Base-by-base conservation (phyloP, 2,329 filamentous ascomycete genomes). In the Colletotrichum euphorbiae region DNA sequence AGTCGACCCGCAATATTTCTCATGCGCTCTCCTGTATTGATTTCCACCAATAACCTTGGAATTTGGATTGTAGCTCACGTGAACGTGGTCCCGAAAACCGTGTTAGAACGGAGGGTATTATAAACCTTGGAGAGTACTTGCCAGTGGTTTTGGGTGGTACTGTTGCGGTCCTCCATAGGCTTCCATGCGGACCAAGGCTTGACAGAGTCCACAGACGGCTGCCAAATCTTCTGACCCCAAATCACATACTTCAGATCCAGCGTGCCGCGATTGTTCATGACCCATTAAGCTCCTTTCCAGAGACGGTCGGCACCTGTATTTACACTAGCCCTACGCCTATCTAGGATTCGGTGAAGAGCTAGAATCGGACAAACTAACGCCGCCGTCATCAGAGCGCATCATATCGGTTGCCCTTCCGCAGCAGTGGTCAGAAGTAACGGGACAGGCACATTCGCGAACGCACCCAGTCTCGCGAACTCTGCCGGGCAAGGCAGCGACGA, bases 141-240 rank as follows among this genome's bases (percentile, higher is more conserved):
- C 81, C 82, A 83, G 72, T 83, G 81, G 72, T 84, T 84, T 57
- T 76, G 71, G 2, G 81, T 83, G 43, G 81, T 70, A 59, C 76
- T 75, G 5, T 77, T 77, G 3, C 80, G 73, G 70, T 83, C 78
- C 6, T 82, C 78, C 80, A 83, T 82, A 38, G 71, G 71, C 33
- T 79, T 75, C 82, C 82, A 84, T 38, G 71, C 74, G 19, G 73
- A 73, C 82, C 82, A 85, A 17, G 75, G 66, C 70, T 74, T 78
- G 42, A 79, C 77, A 21, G 72, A 68, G 45, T 83, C 80, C 43
- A 72, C 69, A 28, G 73, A 74, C 4, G 78, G 73, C 56, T 75
- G 78, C 82, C 82, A 84, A 72, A 85, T 84, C 67, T 76, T 79
- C 74, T 84, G 82, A 17, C 82, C 83, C 82, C 82, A 85, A 70